phyloP scores from a whole-genome alignment of 208 protist genomes.

The Endotrypanum monterogeii region DNA sequence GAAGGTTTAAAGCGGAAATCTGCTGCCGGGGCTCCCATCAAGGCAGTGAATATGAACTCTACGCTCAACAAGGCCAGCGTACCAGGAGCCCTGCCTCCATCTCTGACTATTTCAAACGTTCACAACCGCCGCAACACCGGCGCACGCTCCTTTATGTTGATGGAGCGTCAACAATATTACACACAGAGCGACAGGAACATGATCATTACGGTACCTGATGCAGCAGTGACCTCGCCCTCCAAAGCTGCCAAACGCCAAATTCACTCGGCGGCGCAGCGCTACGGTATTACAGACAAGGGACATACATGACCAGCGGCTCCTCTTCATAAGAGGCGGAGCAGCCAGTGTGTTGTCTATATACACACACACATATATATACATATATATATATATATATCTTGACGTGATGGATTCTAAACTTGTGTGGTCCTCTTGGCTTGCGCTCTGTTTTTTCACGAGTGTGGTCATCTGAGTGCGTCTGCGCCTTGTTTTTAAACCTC shows the following conservation, averaged over 20 bases:
- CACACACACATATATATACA: no score
- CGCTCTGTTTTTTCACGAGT: neutral
- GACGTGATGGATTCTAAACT: neutral
- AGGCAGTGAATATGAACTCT: neutral
- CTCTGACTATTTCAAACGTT: slow-evolving; percentile 40
- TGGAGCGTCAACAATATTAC: slow-evolving; percentile 88
- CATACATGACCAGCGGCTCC: no score
- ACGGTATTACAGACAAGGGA: neutral
- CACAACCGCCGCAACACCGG: slow-evolving; percentile 65
- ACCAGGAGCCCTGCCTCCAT: slow-evolving; percentile 51
- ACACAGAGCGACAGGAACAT: slow-evolving; percentile 88
- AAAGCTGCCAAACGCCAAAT: neutral
- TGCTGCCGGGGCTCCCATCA: neutral
- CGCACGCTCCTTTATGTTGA: slow-evolving; percentile 47
- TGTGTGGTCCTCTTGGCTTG: neutral
- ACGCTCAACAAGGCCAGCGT: slow-evolving; percentile 43
- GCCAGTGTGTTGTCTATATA: neutral
- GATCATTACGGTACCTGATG: slow-evolving; percentile 27
- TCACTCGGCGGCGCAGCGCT: neutral
- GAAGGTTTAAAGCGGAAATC: neutral
- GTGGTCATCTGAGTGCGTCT: neutral
- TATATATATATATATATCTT: no score
- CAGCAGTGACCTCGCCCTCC: neutral
- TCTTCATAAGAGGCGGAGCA: no score
- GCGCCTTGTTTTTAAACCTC: neutral